A percentile compares a stretch with the other conserved stretches of the same genome.
phyloP scores from a whole-genome alignment of 73 alveolate species.

The Urostyla sp. region DNA sequence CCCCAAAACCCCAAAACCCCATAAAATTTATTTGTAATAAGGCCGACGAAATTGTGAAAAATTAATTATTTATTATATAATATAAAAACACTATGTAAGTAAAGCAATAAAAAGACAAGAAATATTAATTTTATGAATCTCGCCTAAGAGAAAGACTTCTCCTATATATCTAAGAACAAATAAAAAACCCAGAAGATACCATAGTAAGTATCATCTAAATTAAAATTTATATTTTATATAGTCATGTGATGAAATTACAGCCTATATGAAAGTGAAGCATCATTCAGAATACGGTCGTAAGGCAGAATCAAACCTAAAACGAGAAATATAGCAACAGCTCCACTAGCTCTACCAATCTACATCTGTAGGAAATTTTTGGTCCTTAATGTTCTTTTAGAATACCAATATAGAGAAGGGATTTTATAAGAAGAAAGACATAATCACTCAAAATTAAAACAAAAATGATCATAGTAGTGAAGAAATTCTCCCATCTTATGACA shows the following conservation, averaged over 20 bases:
- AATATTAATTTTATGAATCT: neutral
- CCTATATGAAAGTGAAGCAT: neutral
- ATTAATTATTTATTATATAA: too few species aligned
- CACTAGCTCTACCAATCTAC: neutral
- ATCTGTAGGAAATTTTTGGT: neutral
- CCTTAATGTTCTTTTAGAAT: neutral
- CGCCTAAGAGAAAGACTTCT: neutral
- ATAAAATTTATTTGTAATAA: too few species aligned
- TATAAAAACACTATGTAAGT: too few species aligned
- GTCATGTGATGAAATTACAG: slow-evolving; percentile 10
- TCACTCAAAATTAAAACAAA: neutral
- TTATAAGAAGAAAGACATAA: neutral
- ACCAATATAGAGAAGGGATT: slow-evolving; percentile 8
- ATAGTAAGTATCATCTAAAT: slow-evolving; percentile 2
- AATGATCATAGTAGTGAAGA: neutral
- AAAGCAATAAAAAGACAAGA: too few species aligned
- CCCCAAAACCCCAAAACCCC: too few species aligned
- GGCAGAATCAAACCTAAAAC: neutral
- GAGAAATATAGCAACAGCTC: slow-evolving; percentile 1
- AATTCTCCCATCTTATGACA: slow-evolving; percentile 23
- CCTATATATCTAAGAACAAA: neutral
- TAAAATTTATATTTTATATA: neutral
- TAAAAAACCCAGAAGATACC: slow-evolving; percentile 7
- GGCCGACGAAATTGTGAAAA: too few species aligned
- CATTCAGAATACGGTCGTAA: slow-evolving; percentile 2